Evolutionary conservation across 768 basidiomycete species (phyloP), one percentile per base, ranked within the genome.

Genomic region (Auriculariales sp.): DNA sequence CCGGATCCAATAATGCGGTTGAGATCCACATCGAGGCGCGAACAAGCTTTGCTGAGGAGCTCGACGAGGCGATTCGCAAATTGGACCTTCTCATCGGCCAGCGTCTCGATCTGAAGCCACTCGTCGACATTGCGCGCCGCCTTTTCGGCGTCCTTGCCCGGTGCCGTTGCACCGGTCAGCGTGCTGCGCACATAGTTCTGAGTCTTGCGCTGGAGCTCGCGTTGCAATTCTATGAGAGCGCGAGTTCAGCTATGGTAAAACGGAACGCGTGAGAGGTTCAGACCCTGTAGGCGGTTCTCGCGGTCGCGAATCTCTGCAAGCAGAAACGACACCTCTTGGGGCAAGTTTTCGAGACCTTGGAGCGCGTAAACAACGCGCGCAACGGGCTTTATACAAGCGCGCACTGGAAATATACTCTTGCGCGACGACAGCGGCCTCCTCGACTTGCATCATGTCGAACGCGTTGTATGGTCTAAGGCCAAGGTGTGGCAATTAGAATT

Each of bases 1-100:
- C 71, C 27, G 62, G 62, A 15, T 59, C 61, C 2, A 25, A 44
- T 19, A 25, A 55, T 49, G 3, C 54, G 52, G 44, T 50, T 46
- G 14, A 76, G 61, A 53, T 77, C 74, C 49, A 69, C 58, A 32
- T 61, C 63, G 2, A 61, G 68, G 49, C 68, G 75, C 28, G 77
- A 78, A 3, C 59, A 71, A 28, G 79, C 75, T 11, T 64, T 74
- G n/a, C 66, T 69, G 2, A 74, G 75, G 9, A 60, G 66, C 14
- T 59, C 65, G 1, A 64, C 64, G 28, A 68, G 66, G 14, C 67
- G 64, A 39, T 67, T 71, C 6, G 59, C 64, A 25, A 74, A 57
- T 3, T 48, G 58, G 2, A 69, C 60, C 61, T 74, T 74, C 61
- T 73, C 73, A 9, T 61, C 62, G 1, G 68, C 60, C 7, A 72